Conservation (phyloP, 2,329 filamentous ascomycete genomes). For the Phialocephala subalpina region DNA sequence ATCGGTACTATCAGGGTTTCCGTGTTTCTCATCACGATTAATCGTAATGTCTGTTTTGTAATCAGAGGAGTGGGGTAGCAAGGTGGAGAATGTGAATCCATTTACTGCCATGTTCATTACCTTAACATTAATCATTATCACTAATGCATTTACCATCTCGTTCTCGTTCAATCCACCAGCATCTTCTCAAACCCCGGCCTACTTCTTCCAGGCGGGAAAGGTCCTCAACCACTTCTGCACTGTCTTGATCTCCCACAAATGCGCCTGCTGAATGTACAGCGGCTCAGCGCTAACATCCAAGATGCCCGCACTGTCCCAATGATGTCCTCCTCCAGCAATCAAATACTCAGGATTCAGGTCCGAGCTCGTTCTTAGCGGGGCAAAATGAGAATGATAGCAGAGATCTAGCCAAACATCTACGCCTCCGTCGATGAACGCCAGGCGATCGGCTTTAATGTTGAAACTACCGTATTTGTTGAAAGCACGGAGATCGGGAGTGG, state of each 20-base stretch:
- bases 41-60: neutral
- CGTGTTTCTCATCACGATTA: neutral
- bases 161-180: too few species aligned
- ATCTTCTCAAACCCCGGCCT: neutral
- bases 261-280: constrained; percentile 58
- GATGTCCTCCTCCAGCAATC: constrained; percentile 59
- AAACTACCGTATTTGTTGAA: constrained; percentile 58
- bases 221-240: constrained; percentile 50
- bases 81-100: too few species aligned
- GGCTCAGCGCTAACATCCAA: constrained; percentile 52
- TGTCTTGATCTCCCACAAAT: constrained; percentile 57
- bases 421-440: constrained; percentile 60
- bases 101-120: too few species aligned
- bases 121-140: too few species aligned
- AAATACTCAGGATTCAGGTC: constrained; percentile 57
- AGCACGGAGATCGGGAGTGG: constrained; percentile 49
- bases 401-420: constrained; percentile 60
- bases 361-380: constrained; percentile 47
- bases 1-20: neutral
- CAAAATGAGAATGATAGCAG: constrained; percentile 57
- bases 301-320: constrained; percentile 51
- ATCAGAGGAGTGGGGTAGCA: neutral
- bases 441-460: constrained; percentile 53
- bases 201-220: constrained; percentile 12
- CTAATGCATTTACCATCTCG: too few species aligned